Percentiles rank a stretch among this genome's conserved stretches.
phyloP scores from a whole-genome alignment of 208 protist species.

The Crithidia thermophila region DNA sequence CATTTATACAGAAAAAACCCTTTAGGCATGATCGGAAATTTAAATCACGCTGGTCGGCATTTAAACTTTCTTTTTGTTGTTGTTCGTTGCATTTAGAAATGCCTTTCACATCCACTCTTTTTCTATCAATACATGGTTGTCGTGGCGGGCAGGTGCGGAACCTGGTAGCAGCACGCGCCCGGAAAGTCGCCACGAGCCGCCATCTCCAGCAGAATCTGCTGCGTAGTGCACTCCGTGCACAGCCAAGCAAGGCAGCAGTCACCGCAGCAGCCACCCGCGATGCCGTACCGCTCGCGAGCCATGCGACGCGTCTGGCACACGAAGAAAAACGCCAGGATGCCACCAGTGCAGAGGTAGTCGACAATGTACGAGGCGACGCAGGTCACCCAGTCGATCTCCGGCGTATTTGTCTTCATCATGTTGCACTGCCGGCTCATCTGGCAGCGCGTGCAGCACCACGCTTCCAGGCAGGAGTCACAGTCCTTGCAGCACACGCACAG shows the following conservation, averaged over 20 bases:
- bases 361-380: conserved; percentile 6
- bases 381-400: conserved; percentile 30
- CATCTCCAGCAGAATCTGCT: conserved; percentile 65
- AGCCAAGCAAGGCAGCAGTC: conserved; percentile 28
- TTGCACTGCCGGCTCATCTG: conserved; percentile 59
- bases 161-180: conserved; percentile 39
- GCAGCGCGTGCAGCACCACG: conserved; percentile 47
- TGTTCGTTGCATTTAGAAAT: no score
- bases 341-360: not conserved
- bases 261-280: conserved; percentile 11
- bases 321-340: conserved; percentile 6
- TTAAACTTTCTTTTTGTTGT: no score
- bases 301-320: conserved; percentile 14
- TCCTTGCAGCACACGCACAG: conserved; percentile 40
- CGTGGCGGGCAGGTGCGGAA: not conserved
- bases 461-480: conserved; percentile 20
- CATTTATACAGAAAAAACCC: no score
- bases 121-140: conserved; percentile 27
- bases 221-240: conserved; percentile 34
- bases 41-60: no score
- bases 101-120: no score
- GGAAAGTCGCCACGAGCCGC: conserved; percentile 47
- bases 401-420: conserved; percentile 27
- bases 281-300: conserved; percentile 25
- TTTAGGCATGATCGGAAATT: no score